Evolutionary conservation across 2,329 filamentous ascomycete genomes (phyloP).

Genomic region (Hirsutella minnesotensis): DNA sequence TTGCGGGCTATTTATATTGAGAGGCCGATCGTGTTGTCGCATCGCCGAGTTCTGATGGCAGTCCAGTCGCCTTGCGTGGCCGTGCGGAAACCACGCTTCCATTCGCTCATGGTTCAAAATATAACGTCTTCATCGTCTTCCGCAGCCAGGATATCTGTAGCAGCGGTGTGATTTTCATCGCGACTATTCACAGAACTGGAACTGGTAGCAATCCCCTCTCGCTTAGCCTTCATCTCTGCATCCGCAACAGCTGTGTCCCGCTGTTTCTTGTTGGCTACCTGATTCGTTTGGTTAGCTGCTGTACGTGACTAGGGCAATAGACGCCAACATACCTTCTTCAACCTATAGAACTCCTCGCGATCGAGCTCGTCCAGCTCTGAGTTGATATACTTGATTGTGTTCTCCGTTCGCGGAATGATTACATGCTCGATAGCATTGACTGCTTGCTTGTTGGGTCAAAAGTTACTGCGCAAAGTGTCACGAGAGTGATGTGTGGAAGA

Average conservation of each 20-base stretch:
- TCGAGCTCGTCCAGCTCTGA: slow-evolving; percentile 96
- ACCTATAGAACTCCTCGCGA: slow-evolving; percentile 91
- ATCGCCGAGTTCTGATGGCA: too few species aligned
- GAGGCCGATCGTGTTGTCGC: too few species aligned
- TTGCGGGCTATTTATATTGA: not conserved
- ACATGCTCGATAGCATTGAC: slow-evolving; percentile 96
- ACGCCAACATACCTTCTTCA: slow-evolving; percentile 58
- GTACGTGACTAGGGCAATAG: not conserved
- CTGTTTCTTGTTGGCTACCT: slow-evolving; percentile 73
- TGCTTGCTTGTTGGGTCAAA: slow-evolving; percentile 18
- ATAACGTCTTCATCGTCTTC: slow-evolving; percentile 79
- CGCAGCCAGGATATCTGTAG: slow-evolving; percentile 58
- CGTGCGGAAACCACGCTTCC: not conserved
- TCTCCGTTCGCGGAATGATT: slow-evolving; percentile 95
- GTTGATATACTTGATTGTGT: slow-evolving; percentile 99
- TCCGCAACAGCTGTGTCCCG: slow-evolving; percentile 61
- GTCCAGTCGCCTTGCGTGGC: too few species aligned
- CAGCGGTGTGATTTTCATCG: slow-evolving; percentile 24
- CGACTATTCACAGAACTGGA: slow-evolving; percentile 20
- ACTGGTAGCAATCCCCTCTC: slow-evolving; percentile 33
- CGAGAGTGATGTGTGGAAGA: slow-evolving; percentile 12
- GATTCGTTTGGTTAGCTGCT: too few species aligned
- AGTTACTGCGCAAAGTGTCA: slow-evolving; percentile 8
- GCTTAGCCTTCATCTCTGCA: slow-evolving; percentile 64
- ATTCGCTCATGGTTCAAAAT: slow-evolving; percentile 53